Evolutionary conservation across 2,329 filamentous ascomycete species (phyloP), one percentile per base, ranked within the genome.

Genomic region (Passalora sequoiae): DNA sequence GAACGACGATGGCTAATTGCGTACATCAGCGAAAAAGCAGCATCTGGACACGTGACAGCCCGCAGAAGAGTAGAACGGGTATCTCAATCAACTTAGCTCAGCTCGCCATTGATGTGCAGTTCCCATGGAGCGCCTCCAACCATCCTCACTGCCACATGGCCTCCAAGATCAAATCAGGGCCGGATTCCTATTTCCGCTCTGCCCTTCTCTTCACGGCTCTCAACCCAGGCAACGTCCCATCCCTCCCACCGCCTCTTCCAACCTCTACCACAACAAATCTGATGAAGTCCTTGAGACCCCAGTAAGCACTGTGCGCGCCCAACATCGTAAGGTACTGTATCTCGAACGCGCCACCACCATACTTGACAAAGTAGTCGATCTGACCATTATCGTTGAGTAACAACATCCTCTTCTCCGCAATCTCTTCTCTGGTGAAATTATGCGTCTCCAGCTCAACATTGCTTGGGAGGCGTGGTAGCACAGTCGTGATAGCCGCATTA

Each of bases 311-410:
- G 66, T 98, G 92, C 6, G 92, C 92, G 44, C 88, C 86, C 42
- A 98, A 69, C 92, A 98, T 98, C 55, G 94, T 96, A 25, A 97
- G 68, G 62, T 98, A 98, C 66, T 97, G 89, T 17, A 96, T 89
- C 66, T 95, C 92, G 25, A 98, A 71, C 3, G 89, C 84, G 0
- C 92, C 92, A 1, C 86, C 84, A 0, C 88, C 86, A 6, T 87
- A 89, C 37, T 81, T 81, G 37, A 98, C 70, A 57, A 84, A 94
- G 66, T 81, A 98, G 63, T 98, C 92, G 29, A 98, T 83, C 66
- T 98, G 92, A 0, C 89, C 91, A 54, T 97, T 97, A 58, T 98
- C 92, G 56, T 98, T 98, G 3, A 98, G 77, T 6, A 95, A 65
- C 49, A 81, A 83, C 52, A 89, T 89, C 56, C 91, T 83, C 62